Evolutionary conservation across 1,284 basidiomycete genomes (phyloP).

Genomic region (Phlebopus sp.): DNA sequence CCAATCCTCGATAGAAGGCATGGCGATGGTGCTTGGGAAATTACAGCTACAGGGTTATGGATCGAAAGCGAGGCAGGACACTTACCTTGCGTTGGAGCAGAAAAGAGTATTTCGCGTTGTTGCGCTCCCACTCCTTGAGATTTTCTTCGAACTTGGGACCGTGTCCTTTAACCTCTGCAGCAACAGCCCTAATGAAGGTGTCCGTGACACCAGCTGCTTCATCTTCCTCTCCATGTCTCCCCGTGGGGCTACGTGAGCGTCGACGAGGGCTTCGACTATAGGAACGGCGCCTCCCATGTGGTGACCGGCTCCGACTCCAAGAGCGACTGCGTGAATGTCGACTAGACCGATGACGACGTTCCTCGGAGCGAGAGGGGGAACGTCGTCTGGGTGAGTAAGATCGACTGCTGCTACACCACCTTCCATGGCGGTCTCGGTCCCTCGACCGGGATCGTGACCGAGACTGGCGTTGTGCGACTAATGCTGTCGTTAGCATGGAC

Average conservation of each 20-base stretch:
- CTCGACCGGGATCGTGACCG: slow-evolving; percentile 33
- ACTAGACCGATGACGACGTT: slow-evolving; percentile 28
- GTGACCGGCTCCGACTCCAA: slow-evolving; percentile 39
- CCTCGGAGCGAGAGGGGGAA: slow-evolving; percentile 51
- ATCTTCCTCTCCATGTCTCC: slow-evolving; percentile 36
- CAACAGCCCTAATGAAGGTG: slow-evolving; percentile 81
- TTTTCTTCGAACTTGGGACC: slow-evolving; percentile 75
- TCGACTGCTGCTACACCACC: slow-evolving; percentile 34
- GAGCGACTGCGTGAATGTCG: slow-evolving; percentile 43
- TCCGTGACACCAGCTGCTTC: slow-evolving; percentile 76
- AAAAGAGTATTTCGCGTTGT: slow-evolving; percentile 83
- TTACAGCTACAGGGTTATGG: slow-evolving; percentile 7
- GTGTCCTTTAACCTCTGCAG: slow-evolving; percentile 79
- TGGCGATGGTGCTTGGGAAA: slow-evolving; percentile 69
- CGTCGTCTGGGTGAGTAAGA: slow-evolving; percentile 41
- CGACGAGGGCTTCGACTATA: slow-evolving; percentile 44
- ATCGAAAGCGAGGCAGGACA: slow-evolving; percentile 5
- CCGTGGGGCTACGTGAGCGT: slow-evolving; percentile 36
- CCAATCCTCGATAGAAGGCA: slow-evolving; percentile 74
- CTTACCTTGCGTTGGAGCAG: slow-evolving; percentile 67
- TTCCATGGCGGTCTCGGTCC: slow-evolving; percentile 20
- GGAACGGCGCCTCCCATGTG: slow-evolving; percentile 33
- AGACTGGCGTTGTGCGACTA: slow-evolving; percentile 33
- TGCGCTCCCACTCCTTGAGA: slow-evolving; percentile 72
- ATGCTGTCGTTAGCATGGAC: neutral